phyloP scores from a whole-genome alignment of 768 basidiomycete genomes.

The Coprinopsis strossmayeri region DNA sequence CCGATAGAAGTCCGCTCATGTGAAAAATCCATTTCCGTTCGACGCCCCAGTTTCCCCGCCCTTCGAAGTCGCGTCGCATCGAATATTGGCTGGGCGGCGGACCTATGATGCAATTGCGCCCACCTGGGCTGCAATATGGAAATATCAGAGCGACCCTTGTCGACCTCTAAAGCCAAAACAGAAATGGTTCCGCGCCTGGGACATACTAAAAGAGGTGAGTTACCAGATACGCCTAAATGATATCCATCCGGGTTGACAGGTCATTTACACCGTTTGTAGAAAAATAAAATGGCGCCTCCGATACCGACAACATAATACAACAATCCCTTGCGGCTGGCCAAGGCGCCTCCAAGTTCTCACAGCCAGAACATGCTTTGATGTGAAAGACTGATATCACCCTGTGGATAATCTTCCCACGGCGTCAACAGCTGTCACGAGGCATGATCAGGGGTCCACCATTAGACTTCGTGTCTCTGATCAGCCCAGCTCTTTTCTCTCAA shows the following conservation, averaged over 20 bases:
- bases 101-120: constrained; percentile 11
- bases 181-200: not conserved
- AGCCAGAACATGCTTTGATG: constrained; percentile 18
- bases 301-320: constrained; percentile 1
- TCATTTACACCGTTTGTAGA: constrained; percentile 5
- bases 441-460: constrained; percentile 26
- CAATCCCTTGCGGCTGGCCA: not conserved
- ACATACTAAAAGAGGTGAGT: constrained; percentile 10
- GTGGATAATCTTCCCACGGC: constrained; percentile 13
- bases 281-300: not conserved
- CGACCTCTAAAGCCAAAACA: constrained; percentile 1
- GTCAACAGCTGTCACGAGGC: constrained; percentile 26
- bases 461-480: constrained; percentile 18
- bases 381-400: constrained; percentile 18
- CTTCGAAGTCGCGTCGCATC: not conserved
- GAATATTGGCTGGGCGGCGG: constrained; percentile 1
- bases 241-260: constrained; percentile 1
- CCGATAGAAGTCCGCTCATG: constrained; percentile 10
- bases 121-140: not conserved
- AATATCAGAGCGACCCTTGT: not conserved
- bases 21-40: constrained; percentile 1
- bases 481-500: constrained; percentile 21
- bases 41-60: constrained; percentile 2
- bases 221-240: constrained; percentile 2
- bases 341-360: constrained; percentile 5